Base-by-base conservation (phyloP, 768 basidiomycete genomes). In the Amanita rimosa region DNA sequence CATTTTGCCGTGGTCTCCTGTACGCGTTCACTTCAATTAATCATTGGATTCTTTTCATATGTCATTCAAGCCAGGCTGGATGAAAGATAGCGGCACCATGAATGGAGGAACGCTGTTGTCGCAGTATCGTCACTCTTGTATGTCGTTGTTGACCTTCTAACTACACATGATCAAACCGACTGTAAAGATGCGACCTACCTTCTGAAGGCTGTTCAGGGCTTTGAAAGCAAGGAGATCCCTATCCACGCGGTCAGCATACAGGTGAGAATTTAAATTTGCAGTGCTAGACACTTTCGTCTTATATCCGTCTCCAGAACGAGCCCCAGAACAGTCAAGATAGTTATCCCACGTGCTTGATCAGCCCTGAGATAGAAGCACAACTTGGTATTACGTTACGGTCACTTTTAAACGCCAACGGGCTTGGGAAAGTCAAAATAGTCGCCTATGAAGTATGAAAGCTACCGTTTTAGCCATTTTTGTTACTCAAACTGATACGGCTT, bases 1-100 rank as follows among this genome's bases (percentile, higher is more conserved):
- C 53, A 52, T 84, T 5, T 43, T 82, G 11, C 81, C 86, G 4
- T 88, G 86, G 86, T 85, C 83, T 26, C 83, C 84, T 2, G 85
- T 85, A 57, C 53, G n/a, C n/a, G 75, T 64, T 24, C 6, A 7
- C 14, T 26, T 44, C 13, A 4, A 14, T 3, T 24, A 5, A 22
- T 7, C 7, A 13, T n/a, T 14, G 17, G 16, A 4, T 19, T 22
- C 22, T 6, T 22, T 19, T 33, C 40, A 29, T 4, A 21, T 39
- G 13, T 22, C 19, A 39, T 66, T 51, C 34, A 50, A 86, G 83
- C 85, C 86, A 9, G 82, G 67, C 4, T 89, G 86, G 85, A 85
- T 86, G 83, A 88, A 88, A 62, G 67, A 65, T 42, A 77, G 72
- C 49, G 72, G 71, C 3, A 74, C 75, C 0, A 85, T 85, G 80